These are phyloP conservation scores for Mediolabrus comicus DNA, from an alignment of 108 stramenopile genomes.

Conservation along the genomic window DNA sequence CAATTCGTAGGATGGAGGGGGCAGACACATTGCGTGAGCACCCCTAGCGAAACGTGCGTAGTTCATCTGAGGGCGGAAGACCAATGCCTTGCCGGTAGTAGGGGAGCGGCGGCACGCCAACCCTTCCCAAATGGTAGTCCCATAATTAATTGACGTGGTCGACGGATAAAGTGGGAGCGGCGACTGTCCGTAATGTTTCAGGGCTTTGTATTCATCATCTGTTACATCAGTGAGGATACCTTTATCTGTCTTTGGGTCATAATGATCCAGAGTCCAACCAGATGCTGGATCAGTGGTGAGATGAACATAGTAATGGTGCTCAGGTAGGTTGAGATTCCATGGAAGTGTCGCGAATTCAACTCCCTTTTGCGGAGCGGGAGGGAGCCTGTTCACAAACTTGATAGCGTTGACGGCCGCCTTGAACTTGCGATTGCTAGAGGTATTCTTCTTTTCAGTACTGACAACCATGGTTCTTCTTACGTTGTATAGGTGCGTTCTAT, in stretches of 20 bases:
- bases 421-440: too few species aligned
- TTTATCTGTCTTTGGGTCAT: constrained; percentile 53
- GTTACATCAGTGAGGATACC: constrained; percentile 47
- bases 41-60: constrained; percentile 64
- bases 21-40: constrained; percentile 74
- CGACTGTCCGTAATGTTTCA: constrained; percentile 54
- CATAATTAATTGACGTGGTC: constrained; percentile 80
- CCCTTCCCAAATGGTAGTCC: constrained; percentile 88
- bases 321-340: constrained; percentile 82
- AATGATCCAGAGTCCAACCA: constrained; percentile 72
- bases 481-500: background rate
- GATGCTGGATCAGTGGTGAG: constrained; percentile 50
- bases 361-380: constrained; percentile 56
- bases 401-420: background rate
- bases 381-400: background rate
- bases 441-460: too few species aligned
- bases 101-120: constrained; percentile 71
- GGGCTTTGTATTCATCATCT: constrained; percentile 18
- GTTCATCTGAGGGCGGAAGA: constrained; percentile 82
- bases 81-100: constrained; percentile 52
- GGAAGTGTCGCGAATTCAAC: constrained; percentile 74
- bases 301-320: constrained; percentile 72
- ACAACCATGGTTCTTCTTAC: background rate
- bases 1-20: constrained; percentile 56
- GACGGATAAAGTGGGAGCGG: constrained; percentile 64